Evolutionary conservation across 495 filamentous ascomycete species (phyloP), one percentile per base, ranked within the genome.

Genomic region (Wilcoxina mikolae): DNA sequence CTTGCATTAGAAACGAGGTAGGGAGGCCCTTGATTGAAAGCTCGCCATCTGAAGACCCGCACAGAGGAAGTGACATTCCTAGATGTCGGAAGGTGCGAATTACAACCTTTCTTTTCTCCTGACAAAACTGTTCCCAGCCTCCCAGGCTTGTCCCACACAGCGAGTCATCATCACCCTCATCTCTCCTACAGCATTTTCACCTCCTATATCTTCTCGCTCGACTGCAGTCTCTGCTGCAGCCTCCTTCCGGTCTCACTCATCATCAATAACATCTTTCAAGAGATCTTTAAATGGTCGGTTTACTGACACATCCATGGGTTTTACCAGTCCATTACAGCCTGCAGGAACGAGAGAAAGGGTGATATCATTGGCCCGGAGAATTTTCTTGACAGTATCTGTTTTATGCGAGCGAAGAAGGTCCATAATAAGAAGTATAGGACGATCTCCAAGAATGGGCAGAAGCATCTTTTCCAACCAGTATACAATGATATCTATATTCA

Each of bases 1-100:
- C 25, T 9, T 18, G 17, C 45, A 24, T 26, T 26, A 48, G 24
- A 4, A 18, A 3, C 26, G 0, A 3, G 7, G 45, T 25, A 4
- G 22, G n/a, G n/a, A 48, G 45, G n/a, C 56, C 56, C 38, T 58
- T 55, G 2, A 58, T 54, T 4, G 29, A 15, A 12, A 58, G 11
- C 20, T 58, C n/a, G n/a, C 46, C 0, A 50, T 58, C 23, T 17
- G 4, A 43, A 10, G 47, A 52, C 0, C 43, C 42, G 22, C 54
- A 31, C 4, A 49, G 46, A 3, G 56, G 22, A 12, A 50, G 23
- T 10, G 53, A 52, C 2, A 55, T 15, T 3, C 46, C 53, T 0
- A 58, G 26, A 15, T 35, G n/a, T 5, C 26, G 3, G 29, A 55
- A 51, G 3, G 4, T 9, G 7, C 18, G 7, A 0, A 3, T 51